Evolutionary conservation across 306 rosid species (phyloP), one percentile per base, ranked within the genome.

Genomic region (Quercus dentata): DNA sequence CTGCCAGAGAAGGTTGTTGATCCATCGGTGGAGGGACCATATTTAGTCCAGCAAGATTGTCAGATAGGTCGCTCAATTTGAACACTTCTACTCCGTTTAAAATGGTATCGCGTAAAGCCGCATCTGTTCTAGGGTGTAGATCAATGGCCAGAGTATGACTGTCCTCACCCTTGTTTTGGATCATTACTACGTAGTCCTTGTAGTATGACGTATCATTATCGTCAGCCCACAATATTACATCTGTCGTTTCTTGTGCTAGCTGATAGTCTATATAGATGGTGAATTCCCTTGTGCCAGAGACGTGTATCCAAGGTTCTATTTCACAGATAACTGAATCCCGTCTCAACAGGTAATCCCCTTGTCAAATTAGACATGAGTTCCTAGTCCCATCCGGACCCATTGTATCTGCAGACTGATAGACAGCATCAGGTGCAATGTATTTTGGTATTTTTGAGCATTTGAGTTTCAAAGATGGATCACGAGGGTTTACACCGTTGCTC

Each of bases 81-180:
- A 84, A 80, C 21, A 84, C 55, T 52, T 84, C 87, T 0, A 80
- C 3, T 1, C 84, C 87, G 19, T 84, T 84, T 75, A 84, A 27
- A 13, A 76, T 57, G 0, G 23, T 79, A 27, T 80, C 49, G 25
- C 1, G 0, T 0, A 30, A 2, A 6, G 6, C 2, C 0, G 13
- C 3, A 1, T 41, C 21, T 65, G 6, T 1, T 30, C 1, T 1
- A 15, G 71, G 49, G 14, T 30, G 49, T 65, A 31, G 71, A 15
- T 38, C 46, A 64, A 30, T 65, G 23, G 8, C 18, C 6, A 65
- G 71, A 28, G 14, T 10, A 44, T 44, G 51, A 44, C 3, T 44
- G 1, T 44, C 51, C 14, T 6, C 6, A 15, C 12, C 11, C 15
- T 17, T 18, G 5, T 5, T 2, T 6, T 65, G 15, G 23, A 65